Base-by-base conservation (phyloP, 805 yeast species). In the Candida maris region DNA sequence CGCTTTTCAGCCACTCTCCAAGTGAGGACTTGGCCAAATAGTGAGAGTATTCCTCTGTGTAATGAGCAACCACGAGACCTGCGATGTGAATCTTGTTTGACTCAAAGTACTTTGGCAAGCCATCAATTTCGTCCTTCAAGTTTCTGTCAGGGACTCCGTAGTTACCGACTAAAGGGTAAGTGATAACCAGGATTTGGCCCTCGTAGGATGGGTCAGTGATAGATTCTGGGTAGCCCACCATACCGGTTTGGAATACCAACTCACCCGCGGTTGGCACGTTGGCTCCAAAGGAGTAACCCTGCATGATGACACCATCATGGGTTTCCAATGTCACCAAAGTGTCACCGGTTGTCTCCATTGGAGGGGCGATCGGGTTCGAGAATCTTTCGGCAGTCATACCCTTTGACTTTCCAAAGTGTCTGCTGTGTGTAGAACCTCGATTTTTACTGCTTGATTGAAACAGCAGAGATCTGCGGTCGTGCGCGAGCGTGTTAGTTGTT, bases 141-240 rank as follows among this genome's bases (percentile, higher is more conserved):
- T 77, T 69, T 54, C 91, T 81, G 63, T 87, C 95, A 44, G 99
- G 98, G 38, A 93, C 98, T 79, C 98, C 98, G 65, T 93, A 93
- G 72, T 93, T 93, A 62, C 98, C 98, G 34, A 93, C 95, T 54
- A 93, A 73, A 19, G 98, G 98, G 64, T 81, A 93, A 37, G 98
- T 93, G 65, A 93, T 85, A 46, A 93, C 97, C 61, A 93, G 70
- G 57, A 93, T 91, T 68, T 93, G 98, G 46, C 98, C 98, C 59
- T 85, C 89, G 66, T 93, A 93, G 30, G 97, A 93, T 43, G 98
- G 98, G 67, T 93, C 98, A 27, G 98, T 88, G 64, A 93, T 78
- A 35, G 97, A 81, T 67, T 93, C 98, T 27, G 97, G 98, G 64
- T 93, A 93, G 45, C 98, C 98, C 52, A 93, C 97, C 96, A 93